Percentiles rank a stretch among this genome's conserved stretches.
phyloP scores from a whole-genome alignment of 495 filamentous ascomycete species.

The Friedmanniomyces endolithicus region DNA sequence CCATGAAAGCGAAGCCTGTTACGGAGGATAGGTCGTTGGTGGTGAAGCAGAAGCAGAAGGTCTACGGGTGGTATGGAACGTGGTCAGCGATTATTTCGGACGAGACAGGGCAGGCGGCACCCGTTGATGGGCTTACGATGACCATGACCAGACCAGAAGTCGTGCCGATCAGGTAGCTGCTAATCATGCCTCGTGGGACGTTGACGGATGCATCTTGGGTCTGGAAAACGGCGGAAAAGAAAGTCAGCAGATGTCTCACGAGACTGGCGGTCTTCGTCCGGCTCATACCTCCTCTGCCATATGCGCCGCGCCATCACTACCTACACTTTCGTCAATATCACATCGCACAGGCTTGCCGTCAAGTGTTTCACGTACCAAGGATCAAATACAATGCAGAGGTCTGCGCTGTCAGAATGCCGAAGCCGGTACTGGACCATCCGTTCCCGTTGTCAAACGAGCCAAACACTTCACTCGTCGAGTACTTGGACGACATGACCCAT shows the following conservation, averaged over 20 bases:
- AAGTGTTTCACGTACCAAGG: neutral
- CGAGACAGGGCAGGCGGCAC: too few species aligned
- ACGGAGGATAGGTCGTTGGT: neutral
- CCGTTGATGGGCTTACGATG: neutral
- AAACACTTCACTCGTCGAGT: constrained; percentile 3
- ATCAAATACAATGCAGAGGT: neutral
- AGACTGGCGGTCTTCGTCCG: too few species aligned
- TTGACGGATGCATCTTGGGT: constrained; percentile 8
- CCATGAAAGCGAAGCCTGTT: constrained; percentile 5
- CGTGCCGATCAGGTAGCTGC: constrained; percentile 1
- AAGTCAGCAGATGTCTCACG: too few species aligned
- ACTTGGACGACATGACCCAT: neutral
- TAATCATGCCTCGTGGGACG: constrained; percentile 5
- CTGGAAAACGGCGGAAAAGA: too few species aligned
- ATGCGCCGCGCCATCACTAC: neutral
- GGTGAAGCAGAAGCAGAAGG: neutral
- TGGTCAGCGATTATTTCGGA: neutral
- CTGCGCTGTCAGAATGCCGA: neutral
- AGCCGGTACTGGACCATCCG: neutral
- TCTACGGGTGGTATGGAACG: neutral
- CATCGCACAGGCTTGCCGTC: neutral
- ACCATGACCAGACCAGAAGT: constrained; percentile 1
- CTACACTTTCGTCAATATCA: neutral
- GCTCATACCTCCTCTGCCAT: constrained; percentile 9
- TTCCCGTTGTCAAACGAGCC: constrained; percentile 1